Conservation (phyloP, 148 eudicot genomes). For the Fagopyrum esculentum region DNA sequence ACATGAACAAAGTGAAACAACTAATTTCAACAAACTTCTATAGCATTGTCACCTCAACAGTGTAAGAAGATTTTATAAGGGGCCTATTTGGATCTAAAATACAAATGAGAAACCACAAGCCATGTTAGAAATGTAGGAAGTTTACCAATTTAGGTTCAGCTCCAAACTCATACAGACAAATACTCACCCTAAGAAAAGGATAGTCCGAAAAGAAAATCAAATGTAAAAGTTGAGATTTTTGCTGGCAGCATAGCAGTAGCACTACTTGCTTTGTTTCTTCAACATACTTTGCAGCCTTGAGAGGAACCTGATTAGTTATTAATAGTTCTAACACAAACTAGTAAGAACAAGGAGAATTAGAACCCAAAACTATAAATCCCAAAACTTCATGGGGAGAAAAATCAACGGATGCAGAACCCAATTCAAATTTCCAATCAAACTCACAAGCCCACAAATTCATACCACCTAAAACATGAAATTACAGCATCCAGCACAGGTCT, state of each 20-base stretch:
- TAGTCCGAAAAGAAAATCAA: background rate
- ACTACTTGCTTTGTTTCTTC: too few species aligned
- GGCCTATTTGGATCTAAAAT: background rate
- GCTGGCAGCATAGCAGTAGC: background rate
- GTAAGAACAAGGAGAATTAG: background rate
- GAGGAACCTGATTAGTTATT: background rate
- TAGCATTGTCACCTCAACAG: constrained; percentile 2
- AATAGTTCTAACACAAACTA: background rate
- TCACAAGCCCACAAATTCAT: background rate
- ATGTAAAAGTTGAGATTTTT: background rate
- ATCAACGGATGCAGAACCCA: background rate
- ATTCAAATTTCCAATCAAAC: constrained; percentile 4
- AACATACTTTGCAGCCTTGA: background rate
- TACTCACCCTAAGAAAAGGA: background rate
- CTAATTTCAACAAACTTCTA: background rate
- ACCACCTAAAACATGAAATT: constrained; percentile 3
- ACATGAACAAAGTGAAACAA: background rate
- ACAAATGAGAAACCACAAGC: background rate
- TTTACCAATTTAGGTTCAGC: background rate
- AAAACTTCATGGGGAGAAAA: background rate
- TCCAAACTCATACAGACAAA: background rate
- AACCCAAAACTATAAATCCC: background rate
- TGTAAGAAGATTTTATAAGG: background rate
- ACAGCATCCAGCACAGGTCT: background rate
- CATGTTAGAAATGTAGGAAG: background rate